Evolutionary conservation across 208 protist genomes (phyloP), one percentile per base, ranked within the genome.

Genomic region (Porcisia hertigi): DNA sequence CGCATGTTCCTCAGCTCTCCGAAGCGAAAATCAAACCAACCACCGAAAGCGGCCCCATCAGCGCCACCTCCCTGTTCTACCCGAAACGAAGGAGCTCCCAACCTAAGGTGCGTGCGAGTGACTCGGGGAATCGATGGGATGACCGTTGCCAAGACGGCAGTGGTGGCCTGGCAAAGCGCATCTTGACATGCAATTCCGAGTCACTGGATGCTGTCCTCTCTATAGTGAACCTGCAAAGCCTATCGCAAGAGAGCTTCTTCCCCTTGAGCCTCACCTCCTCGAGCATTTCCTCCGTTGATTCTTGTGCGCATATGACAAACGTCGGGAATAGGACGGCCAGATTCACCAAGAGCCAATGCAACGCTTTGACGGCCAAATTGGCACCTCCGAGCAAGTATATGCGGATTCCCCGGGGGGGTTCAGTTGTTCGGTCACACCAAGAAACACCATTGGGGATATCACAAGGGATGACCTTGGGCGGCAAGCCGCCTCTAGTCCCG

Each of bases 151-250:
- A 16, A 25, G 23, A n/a, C 36, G 23, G 20, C 64, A 16, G 0
- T 1, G 54, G 4, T 14, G 20, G n/a, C 0, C 45, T 52, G 36
- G 70, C 62, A 34, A 20, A 54, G 43, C 57, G 69, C n/a, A 41
- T 55, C 58, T 14, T 49, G 20, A 47, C 57, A 36, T 57, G 58
- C 43, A 41, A 53, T 4, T 66, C 69, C 12, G 66, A 89, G 72
- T 81, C 84, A 0, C 72, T 92, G 6, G 87, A 92, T 34, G 87
- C 82, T 20, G 76, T 87, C n/a, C 72, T 92, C 14, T 92, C 87
- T 45, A 89, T 92, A 47, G 87, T 92, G 41, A 88, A 92, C 54
- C 55, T 92, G 45, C 71, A 85, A 23, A 88, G 87, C 73, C 75
- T 55, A 36, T 77, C 72, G 1, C 41, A 77, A 34, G 78, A 39